Evolutionary conservation across 129 eudicot genomes (phyloP), one percentile per base, ranked within the genome.

Genomic region (Escallonia herrerae): DNA sequence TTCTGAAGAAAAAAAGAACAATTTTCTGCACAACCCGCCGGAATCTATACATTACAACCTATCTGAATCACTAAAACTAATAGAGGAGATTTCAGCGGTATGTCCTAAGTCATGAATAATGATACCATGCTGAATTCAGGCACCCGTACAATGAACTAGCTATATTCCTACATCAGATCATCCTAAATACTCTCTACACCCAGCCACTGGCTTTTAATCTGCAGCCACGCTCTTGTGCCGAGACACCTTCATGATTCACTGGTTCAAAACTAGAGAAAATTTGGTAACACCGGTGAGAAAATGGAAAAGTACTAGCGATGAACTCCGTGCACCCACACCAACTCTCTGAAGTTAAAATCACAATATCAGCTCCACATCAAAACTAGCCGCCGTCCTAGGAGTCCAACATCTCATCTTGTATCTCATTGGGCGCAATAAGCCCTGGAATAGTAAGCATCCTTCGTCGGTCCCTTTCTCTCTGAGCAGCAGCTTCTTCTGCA

Each of bases 401-500:
- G 73, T 94, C 99, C 49, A 83, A 74, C 99, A 89, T 89, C 68
- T 94, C 99, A 8, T 94, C 97, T 75, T 86, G 99, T 56, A 89
- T 89, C 83, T 94, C 99, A 54, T 83, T 94, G 56, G 99, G 99
- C 2, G 99, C 95, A 64, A 94, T 82, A 51, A 94, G 95, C 49
- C 99, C 99, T 3, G 99, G 99, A 63, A 94, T 89, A 12, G 83
- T 63, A 42, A 86, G 93, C 94, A 86, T 89, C 40, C 97, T 70
- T 49, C 82, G 95, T 9, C 99, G 75, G 42, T 94, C 97, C 77
- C 83, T 89, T 62, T 94, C 97, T 69, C 80, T 84, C 69, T 94
- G 99, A 56, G 83, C 90, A 49, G 99, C 99, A 61, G 97, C 95
- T 76, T 94, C 99, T 67, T 94, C 99, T 3, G 99, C 97, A 58